These are phyloP conservation scores for Rhodotorula sp. DNA, from an alignment of 1,284 basidiomycete genomes.

Conservation along the genomic window DNA sequence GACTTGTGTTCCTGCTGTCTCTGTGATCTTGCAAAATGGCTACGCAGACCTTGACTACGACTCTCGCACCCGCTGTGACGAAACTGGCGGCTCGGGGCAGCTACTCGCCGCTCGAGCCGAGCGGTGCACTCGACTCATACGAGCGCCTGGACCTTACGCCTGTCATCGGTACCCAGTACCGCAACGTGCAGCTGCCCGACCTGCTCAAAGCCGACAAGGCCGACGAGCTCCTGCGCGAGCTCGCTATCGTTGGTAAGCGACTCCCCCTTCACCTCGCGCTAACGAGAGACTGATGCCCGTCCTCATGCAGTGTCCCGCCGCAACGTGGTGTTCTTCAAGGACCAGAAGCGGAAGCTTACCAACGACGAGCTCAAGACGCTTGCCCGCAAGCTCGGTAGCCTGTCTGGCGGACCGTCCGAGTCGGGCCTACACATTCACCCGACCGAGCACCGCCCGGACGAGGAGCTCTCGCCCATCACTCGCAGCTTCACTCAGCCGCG, in stretches of 20 bases:
- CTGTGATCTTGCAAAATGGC: background rate
- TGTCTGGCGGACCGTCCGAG: constrained; percentile 1
- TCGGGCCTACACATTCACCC: constrained; percentile 46
- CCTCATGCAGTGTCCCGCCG: constrained; percentile 5
- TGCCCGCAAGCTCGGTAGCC: constrained; percentile 36
- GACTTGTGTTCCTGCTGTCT: background rate
- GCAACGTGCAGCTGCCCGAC: constrained; percentile 40
- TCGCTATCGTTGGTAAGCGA: constrained; percentile 38
- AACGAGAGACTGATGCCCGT: background rate
- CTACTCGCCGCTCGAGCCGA: constrained; percentile 27
- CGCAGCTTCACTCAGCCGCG: background rate
- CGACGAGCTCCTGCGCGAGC: constrained; percentile 45
- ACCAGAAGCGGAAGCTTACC: constrained; percentile 8
- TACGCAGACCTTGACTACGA: background rate
- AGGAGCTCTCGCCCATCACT: constrained; percentile 15
- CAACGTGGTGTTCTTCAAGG: constrained; percentile 45
- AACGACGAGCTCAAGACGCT: constrained; percentile 25
- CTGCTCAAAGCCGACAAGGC: constrained; percentile 37
- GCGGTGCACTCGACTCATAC: constrained; percentile 42
- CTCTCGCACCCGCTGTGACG: background rate
- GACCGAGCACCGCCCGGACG: background rate
- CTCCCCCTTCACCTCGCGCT: background rate
- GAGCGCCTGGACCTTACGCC: constrained; percentile 41
- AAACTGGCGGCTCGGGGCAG: constrained; percentile 1
- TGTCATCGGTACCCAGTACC: constrained; percentile 42